Evolutionary conservation across 1,284 basidiomycete genomes (phyloP).

Genomic region (Vanrija humicola): DNA sequence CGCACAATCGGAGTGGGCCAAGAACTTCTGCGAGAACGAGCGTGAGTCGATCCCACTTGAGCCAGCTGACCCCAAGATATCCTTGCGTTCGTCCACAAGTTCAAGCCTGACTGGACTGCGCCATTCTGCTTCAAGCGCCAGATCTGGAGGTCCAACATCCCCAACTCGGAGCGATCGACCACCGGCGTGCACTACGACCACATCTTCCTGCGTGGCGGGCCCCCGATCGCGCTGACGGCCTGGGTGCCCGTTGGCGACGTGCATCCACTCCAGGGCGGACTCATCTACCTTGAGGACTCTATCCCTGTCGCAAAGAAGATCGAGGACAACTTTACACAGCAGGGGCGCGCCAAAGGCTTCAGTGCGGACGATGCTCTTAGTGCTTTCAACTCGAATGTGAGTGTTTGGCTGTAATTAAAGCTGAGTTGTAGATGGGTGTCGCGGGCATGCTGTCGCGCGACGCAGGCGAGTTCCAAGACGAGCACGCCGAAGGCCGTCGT

Average conservation of each 20-base stretch:
- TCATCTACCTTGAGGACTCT: slow-evolving; percentile 26
- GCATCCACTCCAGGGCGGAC: slow-evolving; percentile 17
- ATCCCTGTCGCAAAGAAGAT: slow-evolving; percentile 13
- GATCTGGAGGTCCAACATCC: slow-evolving; percentile 20
- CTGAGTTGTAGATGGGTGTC: background rate
- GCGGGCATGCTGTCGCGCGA: background rate
- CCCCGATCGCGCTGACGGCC: slow-evolving; percentile 25
- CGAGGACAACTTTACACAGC: slow-evolving; percentile 19
- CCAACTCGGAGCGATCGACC: slow-evolving; percentile 7
- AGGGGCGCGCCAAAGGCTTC: slow-evolving; percentile 3
- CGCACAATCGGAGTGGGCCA: background rate
- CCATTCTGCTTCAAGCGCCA: slow-evolving; percentile 17
- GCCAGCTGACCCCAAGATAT: slow-evolving; percentile 6
- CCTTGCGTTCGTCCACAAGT: slow-evolving; percentile 5
- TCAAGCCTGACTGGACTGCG: slow-evolving; percentile 11
- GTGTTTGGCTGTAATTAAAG: background rate
- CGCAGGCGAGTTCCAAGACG: background rate
- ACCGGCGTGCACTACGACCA: slow-evolving; percentile 25
- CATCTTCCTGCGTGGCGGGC: slow-evolving; percentile 22
- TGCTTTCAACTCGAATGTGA: slow-evolving; percentile 27
- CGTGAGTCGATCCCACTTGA: background rate
- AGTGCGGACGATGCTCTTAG: slow-evolving; percentile 11
- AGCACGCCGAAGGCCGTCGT: background rate
- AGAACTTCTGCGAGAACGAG: slow-evolving; percentile 9
- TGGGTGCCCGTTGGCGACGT: slow-evolving; percentile 31